Percentiles rank a stretch among this genome's conserved stretches.
phyloP scores from a whole-genome alignment of 1,139 yeast genomes.

The Nakaseomyces uthaithaninus region DNA sequence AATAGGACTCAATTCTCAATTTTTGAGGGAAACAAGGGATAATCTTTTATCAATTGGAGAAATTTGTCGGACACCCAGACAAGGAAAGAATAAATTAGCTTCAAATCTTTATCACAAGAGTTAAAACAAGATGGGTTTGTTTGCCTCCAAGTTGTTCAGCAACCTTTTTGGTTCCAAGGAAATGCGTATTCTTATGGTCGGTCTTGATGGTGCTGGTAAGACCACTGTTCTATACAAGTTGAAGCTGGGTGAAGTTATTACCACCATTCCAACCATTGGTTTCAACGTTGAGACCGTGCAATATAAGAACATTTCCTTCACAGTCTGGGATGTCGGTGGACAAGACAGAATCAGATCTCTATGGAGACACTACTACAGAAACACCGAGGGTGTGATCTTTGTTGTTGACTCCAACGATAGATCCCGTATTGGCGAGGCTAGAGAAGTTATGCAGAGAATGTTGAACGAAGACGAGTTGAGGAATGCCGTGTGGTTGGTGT shows the following conservation, averaged over 20 bases:
- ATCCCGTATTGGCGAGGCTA: slow-evolving; percentile 88
- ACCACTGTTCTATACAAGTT: slow-evolving; percentile 85
- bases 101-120: neutral
- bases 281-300: slow-evolving; percentile 93
- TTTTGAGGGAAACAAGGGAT: too few species aligned
- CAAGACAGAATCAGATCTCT: slow-evolving; percentile 92
- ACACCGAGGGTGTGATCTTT: slow-evolving; percentile 89
- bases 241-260: slow-evolving; percentile 86
- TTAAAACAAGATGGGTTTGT: slow-evolving; percentile 58
- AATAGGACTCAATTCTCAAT: neutral
- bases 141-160: slow-evolving; percentile 79
- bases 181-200: slow-evolving; percentile 93
- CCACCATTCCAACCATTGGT: slow-evolving; percentile 90
- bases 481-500: slow-evolving; percentile 80
- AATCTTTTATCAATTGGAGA: too few species aligned
- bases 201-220: slow-evolving; percentile 89
- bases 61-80: neutral
- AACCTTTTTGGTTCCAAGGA: slow-evolving; percentile 78
- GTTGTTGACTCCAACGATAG: slow-evolving; percentile 91
- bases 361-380: slow-evolving; percentile 94
- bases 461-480: slow-evolving; percentile 89
- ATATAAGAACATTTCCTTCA: slow-evolving; percentile 87
- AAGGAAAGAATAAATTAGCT: too few species aligned
- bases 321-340: slow-evolving; percentile 98
- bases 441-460: slow-evolving; percentile 92